phyloP scores from a whole-genome alignment of 331 rosid genomes.

The Telfairia occidentalis region DNA sequence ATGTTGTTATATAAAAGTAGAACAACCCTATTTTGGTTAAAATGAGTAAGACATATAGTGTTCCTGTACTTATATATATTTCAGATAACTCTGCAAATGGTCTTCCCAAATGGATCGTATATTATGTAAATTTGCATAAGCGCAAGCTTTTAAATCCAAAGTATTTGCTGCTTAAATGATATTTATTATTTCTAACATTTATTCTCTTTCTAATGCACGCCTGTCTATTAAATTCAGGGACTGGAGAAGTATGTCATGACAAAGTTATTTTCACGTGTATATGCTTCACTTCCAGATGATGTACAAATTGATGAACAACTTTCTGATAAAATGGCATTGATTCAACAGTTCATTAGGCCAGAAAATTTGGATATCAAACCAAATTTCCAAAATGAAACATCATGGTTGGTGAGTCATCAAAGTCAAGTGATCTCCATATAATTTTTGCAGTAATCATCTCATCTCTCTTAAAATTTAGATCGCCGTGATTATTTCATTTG shows the following conservation, averaged over 20 bases:
- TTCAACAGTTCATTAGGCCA: conserved; percentile 85
- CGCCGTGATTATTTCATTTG: neutral
- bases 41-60: neutral
- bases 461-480: neutral
- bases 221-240: conserved; percentile 47
- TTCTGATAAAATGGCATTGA: conserved; percentile 70
- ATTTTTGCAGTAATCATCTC: neutral
- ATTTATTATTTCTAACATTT: neutral
- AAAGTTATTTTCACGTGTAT: conserved; percentile 81
- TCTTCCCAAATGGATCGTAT: neutral
- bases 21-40: neutral
- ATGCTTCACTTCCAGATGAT: conserved; percentile 84
- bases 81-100: neutral
- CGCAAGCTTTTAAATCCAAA: neutral
- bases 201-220: conserved; percentile 16
- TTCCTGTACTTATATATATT: neutral
- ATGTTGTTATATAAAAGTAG: neutral
- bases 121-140: neutral
- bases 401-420: conserved; percentile 80
- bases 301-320: conserved; percentile 65
- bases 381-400: conserved; percentile 76
- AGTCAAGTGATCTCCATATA: conserved; percentile 3
- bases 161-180: conserved; percentile 5
- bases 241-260: conserved; percentile 99
- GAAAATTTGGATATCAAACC: conserved; percentile 87